Percentiles rank a stretch among this genome's conserved stretches.
Conservation (phyloP, 2,329 filamentous ascomycete species). For the Colletotrichum sojae region DNA sequence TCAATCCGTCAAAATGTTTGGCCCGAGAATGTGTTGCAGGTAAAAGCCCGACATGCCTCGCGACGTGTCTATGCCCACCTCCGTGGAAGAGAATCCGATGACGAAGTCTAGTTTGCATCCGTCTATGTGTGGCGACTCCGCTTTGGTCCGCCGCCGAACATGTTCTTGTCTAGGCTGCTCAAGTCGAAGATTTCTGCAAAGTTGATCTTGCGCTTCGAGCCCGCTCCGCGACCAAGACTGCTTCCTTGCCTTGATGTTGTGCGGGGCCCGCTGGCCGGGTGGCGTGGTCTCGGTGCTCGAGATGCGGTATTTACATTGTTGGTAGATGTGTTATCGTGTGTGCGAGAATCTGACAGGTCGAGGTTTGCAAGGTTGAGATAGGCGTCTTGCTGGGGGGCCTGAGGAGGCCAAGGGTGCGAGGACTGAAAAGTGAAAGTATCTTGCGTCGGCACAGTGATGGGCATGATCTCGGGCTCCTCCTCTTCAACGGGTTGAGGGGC, state of each 20-base stretch:
- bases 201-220: slow-evolving; percentile 80
- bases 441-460: slow-evolving; percentile 67
- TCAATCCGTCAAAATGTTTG: slow-evolving; percentile 31
- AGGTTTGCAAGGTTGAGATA: slow-evolving; percentile 75
- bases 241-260: slow-evolving; percentile 42
- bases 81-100: slow-evolving; percentile 26
- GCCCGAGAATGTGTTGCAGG: slow-evolving; percentile 28
- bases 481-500: slow-evolving; percentile 37
- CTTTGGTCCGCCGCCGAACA: slow-evolving; percentile 64
- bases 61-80: slow-evolving; percentile 10
- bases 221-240: slow-evolving; percentile 74
- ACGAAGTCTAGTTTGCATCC: not conserved
- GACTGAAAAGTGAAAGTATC: slow-evolving; percentile 81
- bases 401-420: slow-evolving; percentile 63
- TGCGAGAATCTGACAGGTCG: slow-evolving; percentile 67
- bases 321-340: slow-evolving; percentile 53
- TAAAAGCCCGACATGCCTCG: slow-evolving; percentile 14
- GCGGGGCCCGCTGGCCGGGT: slow-evolving; percentile 37
- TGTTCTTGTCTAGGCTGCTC: slow-evolving; percentile 75
- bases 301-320: slow-evolving; percentile 42
- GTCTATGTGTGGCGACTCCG: slow-evolving; percentile 62
- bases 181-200: slow-evolving; percentile 83
- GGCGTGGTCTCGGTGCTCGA: slow-evolving; percentile 36
- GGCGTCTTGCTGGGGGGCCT: slow-evolving; percentile 63
- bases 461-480: slow-evolving; percentile 45